phyloP scores from a whole-genome alignment of 2,329 filamentous ascomycete genomes.

The Exophiala aquamarina region DNA sequence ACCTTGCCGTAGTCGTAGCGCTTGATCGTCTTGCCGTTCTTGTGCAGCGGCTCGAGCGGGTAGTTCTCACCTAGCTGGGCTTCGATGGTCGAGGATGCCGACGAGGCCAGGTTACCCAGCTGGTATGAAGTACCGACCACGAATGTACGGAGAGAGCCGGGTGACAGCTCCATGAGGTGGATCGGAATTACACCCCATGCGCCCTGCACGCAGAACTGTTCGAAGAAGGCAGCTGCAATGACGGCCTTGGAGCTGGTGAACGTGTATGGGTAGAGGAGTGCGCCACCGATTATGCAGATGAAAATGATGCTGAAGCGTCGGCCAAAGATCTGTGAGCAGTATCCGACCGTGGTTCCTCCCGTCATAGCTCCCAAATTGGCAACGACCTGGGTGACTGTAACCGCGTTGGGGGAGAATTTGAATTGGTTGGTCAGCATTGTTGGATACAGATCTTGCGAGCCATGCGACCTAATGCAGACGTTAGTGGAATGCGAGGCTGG shows the following conservation, averaged over 20 bases:
- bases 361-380: conserved; percentile 70
- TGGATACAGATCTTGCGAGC: conserved; percentile 66
- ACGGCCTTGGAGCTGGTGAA: conserved; percentile 63
- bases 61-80: conserved; percentile 72
- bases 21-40: conserved; percentile 39
- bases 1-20: conserved; percentile 78
- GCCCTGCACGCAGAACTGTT: conserved; percentile 77
- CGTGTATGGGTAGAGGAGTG: conserved; percentile 79
- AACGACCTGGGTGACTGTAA: conserved; percentile 71
- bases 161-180: conserved; percentile 65
- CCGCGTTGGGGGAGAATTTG: conserved; percentile 54
- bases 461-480: conserved; percentile 56
- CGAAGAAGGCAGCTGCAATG: conserved; percentile 80
- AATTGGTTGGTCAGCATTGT: conserved; percentile 61
- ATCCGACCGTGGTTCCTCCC: conserved; percentile 68
- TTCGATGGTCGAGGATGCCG: conserved; percentile 71
- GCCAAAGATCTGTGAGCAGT: conserved; percentile 67
- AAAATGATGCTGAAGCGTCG: conserved; percentile 68
- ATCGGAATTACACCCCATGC: conserved; percentile 76
- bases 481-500: not conserved
- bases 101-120: conserved; percentile 62
- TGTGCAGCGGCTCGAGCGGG: conserved; percentile 57
- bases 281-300: conserved; percentile 66
- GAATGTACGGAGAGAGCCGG: conserved; percentile 61
- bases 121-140: conserved; percentile 65